A percentile compares a stretch with the other conserved stretches of the same genome.
Conservation (phyloP, 352 stramenopile genomes). For the Globisporangium spiculum region DNA sequence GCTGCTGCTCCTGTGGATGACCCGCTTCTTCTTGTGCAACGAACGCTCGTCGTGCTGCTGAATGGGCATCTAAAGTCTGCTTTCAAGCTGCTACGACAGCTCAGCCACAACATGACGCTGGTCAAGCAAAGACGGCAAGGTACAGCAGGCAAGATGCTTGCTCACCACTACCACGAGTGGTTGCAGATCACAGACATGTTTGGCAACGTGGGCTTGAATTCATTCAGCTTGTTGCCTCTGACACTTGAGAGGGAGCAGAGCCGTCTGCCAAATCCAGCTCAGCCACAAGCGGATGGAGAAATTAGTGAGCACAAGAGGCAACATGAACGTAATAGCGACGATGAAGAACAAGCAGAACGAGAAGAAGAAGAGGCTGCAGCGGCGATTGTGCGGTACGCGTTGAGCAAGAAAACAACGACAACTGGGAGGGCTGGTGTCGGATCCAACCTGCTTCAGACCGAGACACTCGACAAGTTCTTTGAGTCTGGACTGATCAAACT, state of each 20-base stretch:
- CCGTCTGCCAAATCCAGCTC: constrained; percentile 8
- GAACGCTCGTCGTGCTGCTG: constrained; percentile 49
- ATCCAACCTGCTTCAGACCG: constrained; percentile 23
- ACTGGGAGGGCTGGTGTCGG: not conserved
- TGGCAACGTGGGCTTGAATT: constrained; percentile 39
- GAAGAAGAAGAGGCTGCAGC: constrained; percentile 35
- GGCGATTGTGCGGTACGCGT: constrained; percentile 38
- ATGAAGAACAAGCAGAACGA: constrained; percentile 22
- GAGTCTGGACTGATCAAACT: constrained; percentile 48
- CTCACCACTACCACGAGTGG: constrained; percentile 4
- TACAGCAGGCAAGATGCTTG: not conserved
- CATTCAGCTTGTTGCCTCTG: constrained; percentile 36
- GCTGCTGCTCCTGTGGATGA: constrained; percentile 16
- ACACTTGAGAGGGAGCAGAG: constrained; percentile 26
- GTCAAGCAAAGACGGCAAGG: constrained; percentile 4
- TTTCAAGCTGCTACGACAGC: constrained; percentile 42
- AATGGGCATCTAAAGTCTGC: constrained; percentile 53
- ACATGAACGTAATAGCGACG: not conserved
- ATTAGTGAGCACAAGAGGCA: not conserved
- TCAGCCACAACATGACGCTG: constrained; percentile 19
- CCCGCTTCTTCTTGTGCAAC: constrained; percentile 38
- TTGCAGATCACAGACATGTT: constrained; percentile 47
- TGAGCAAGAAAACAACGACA: constrained; percentile 32
- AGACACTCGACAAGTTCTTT: constrained; percentile 60
- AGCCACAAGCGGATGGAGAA: not conserved